These are phyloP conservation scores for Lentinula detonsa DNA, from an alignment of 768 basidiomycete species.

Conservation along the genomic window DNA sequence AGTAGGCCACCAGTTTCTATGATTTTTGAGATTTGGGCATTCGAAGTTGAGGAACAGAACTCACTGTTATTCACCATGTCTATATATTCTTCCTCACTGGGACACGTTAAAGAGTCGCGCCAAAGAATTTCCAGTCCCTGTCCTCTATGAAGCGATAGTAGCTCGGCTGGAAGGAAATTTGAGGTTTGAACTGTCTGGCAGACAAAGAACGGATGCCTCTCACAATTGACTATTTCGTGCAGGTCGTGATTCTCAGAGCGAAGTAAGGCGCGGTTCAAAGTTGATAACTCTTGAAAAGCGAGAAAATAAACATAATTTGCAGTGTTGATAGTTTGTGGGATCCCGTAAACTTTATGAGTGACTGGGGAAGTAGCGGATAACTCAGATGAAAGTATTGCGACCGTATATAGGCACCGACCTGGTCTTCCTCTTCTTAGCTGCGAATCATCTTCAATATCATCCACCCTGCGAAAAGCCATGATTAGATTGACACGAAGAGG, in stretches of 20 bases:
- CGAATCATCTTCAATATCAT: conserved; percentile 92
- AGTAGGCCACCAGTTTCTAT: conserved; percentile 93
- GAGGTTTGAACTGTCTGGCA: neutral
- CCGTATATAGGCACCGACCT: conserved; percentile 32
- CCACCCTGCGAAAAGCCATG: conserved; percentile 49
- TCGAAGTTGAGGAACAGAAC: conserved; percentile 7
- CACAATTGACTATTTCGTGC: conserved; percentile 72
- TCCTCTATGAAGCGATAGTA: conserved; percentile 87
- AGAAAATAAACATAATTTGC: conserved; percentile 97
- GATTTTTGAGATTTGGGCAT: neutral
- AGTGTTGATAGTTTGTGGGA: conserved; percentile 95
- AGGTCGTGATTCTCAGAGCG: conserved; percentile 35
- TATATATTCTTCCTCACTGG: conserved; percentile 92
- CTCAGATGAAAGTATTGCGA: neutral
- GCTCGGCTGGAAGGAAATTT: conserved; percentile 35
- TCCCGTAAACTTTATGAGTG: conserved; percentile 92
- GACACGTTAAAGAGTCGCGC: conserved; percentile 88
- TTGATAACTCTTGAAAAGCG: conserved; percentile 80
- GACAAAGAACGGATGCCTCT: conserved; percentile 6
- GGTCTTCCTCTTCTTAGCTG: conserved; percentile 83
- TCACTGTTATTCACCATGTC: conserved; percentile 95
- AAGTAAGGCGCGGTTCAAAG: conserved; percentile 32
- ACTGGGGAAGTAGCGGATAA: conserved; percentile 35
- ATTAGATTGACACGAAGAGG: neutral
- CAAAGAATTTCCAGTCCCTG: conserved; percentile 94